Conservation (phyloP, 2,329 filamentous ascomycete species). For the Parastagonospora avenae region DNA sequence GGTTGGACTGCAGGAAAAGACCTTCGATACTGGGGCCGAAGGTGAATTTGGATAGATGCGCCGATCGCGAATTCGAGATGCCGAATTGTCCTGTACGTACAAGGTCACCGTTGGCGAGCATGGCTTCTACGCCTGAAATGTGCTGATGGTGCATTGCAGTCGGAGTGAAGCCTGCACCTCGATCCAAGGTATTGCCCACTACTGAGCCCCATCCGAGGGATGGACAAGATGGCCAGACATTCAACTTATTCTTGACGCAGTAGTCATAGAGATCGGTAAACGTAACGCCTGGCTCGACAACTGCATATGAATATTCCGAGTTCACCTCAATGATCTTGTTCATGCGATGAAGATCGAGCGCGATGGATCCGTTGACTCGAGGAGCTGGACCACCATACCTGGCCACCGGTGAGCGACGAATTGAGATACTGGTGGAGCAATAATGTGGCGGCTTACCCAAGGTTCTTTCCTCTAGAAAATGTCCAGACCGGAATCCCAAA, state of each 20-base stretch:
- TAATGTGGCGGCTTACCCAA: conserved; percentile 33
- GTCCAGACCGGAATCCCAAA: conserved; percentile 39
- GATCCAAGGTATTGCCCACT: conserved; percentile 47
- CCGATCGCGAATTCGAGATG: conserved; percentile 49
- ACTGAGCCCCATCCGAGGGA: conserved; percentile 44
- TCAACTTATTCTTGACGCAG: conserved; percentile 35
- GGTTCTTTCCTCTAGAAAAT: conserved; percentile 41
- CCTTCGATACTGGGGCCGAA: conserved; percentile 49
- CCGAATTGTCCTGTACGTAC: conserved; percentile 48
- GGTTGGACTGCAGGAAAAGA: conserved; percentile 59
- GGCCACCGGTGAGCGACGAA: not conserved
- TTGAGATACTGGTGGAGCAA: not conserved
- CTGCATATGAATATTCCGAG: conserved; percentile 51
- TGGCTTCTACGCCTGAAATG: conserved; percentile 46
- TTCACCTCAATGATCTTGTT: conserved; percentile 53
- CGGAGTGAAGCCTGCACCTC: conserved; percentile 50
- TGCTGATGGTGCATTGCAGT: conserved; percentile 46
- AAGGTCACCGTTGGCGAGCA: conserved; percentile 41
- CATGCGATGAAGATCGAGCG: conserved; percentile 48
- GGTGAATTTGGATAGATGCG: conserved; percentile 45
- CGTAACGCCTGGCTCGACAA: conserved; percentile 48
- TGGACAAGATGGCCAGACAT: conserved; percentile 41
- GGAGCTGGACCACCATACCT: conserved; percentile 40
- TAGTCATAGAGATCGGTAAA: conserved; percentile 41
- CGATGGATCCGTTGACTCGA: conserved; percentile 44